Base-by-base conservation (phyloP, 2,329 filamentous ascomycete genomes). In the Massarina eburnea region DNA sequence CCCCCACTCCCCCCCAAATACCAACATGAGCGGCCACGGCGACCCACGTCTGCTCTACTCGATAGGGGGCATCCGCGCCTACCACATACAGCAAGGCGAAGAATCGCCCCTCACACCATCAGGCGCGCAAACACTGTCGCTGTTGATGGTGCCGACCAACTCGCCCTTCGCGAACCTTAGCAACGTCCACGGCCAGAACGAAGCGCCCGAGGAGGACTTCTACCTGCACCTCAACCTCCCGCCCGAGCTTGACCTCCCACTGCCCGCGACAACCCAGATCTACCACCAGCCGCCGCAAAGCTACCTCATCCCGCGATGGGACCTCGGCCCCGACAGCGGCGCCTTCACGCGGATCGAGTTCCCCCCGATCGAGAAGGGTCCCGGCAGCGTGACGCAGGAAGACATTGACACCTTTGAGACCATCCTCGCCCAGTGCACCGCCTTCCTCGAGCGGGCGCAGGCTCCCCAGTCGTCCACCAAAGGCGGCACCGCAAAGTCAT, bases 381-480 rank as follows among this genome's bases (percentile, higher is more conserved):
- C 76, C 1, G 67, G 66, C 26, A 77, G 81, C 26, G 86, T 88
- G 20, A 81, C 88, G 1, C 91, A 96, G 69, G 91, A 97, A 67
- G 92, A 96, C 68, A 79, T 95, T 33, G 91, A 96, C 66, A 97
- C 92, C 1, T 97, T 96, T 63, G 92, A 97, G 76, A 96, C 92
- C 3, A 97, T 97, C 54, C 79, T 97, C 40, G 92, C 92, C n/a
- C 91, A 97, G 73, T 97, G 92, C 71, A 97, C 92, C 2, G 89
- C 92, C 2, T 97, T 99, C 69, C 81, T 96, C 4, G 92, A 97
- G 71, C 84, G 91, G 35, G 86, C 89, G 8, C 78, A 85, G 32
- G 59, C 64, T n/a, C 83, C 88, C 6, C 84, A 77, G 20, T n/a
- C 57, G 70, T 17, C 54, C 70, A 51, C 66, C 66, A 34, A 62